Percentiles rank a stretch among this genome's conserved stretches.
These are phyloP conservation scores for Penicillium rolfsii DNA, from an alignment of 2,329 filamentous ascomycete species.

Conservation along the genomic window DNA sequence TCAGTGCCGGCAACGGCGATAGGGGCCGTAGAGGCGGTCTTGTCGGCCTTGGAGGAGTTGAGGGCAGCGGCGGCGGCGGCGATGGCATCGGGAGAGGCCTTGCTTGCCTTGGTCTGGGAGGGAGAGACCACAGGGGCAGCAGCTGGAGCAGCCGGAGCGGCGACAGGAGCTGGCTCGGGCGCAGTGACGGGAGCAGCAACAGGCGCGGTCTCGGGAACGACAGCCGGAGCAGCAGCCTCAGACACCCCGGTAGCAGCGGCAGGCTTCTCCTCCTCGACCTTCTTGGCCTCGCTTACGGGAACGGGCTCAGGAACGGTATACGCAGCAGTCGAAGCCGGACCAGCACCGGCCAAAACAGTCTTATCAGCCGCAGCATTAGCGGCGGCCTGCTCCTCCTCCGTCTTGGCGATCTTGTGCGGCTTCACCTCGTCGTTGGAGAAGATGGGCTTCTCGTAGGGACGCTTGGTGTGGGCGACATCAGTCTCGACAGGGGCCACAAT, in stretches of 20 bases:
- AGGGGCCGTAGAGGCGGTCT: constrained; percentile 15
- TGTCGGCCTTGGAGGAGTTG: constrained; percentile 28
- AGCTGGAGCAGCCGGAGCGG: neutral
- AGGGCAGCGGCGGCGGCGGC: constrained; percentile 28
- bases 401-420: constrained; percentile 42
- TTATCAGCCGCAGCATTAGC: constrained; percentile 22
- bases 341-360: constrained; percentile 25
- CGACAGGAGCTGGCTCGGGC: constrained; percentile 3
- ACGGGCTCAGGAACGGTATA: constrained; percentile 26
- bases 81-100: constrained; percentile 24
- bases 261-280: neutral
- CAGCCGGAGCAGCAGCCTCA: neutral
- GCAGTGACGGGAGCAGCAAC: neutral
- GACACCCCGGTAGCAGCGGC: neutral
- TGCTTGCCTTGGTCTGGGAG: constrained; percentile 6
- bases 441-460: constrained; percentile 41
- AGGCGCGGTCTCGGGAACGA: too few relatives aligned
- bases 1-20: constrained; percentile 16
- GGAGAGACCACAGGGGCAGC: neutral
- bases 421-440: constrained; percentile 38
- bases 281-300: constrained; percentile 15
- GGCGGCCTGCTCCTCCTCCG: constrained; percentile 33
- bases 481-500: constrained; percentile 17
- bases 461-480: constrained; percentile 36
- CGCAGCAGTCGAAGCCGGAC: constrained; percentile 28